Percentiles rank a stretch among this genome's conserved stretches.
Evolutionary conservation across 176 grass and related monocot species (phyloP).

Genomic region (Carex parvula): DNA sequence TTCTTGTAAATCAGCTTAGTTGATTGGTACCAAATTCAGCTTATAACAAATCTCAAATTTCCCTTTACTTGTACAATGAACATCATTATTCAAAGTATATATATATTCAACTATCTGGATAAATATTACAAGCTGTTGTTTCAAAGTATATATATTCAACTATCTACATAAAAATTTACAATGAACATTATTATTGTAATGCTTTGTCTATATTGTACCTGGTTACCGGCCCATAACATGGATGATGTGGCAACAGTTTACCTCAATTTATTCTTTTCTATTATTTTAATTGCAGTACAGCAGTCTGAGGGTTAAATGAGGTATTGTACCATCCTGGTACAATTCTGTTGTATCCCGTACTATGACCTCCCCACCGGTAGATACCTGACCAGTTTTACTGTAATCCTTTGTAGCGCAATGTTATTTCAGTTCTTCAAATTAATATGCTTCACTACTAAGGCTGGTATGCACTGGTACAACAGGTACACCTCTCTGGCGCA

Average conservation of each 20-base stretch:
- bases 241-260: background rate
- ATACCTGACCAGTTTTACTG: background rate
- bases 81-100: background rate
- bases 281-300: background rate
- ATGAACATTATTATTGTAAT: constrained; percentile 1
- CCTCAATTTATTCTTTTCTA: background rate
- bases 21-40: background rate
- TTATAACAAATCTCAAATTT: constrained; percentile 1
- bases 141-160: background rate
- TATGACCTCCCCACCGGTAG: background rate
- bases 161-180: background rate
- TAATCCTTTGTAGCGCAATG: background rate
- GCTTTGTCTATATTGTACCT: background rate
- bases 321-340: background rate
- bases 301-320: background rate
- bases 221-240: background rate
- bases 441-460: constrained; percentile 13
- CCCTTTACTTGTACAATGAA: background rate
- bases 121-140: background rate
- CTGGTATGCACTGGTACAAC: constrained; percentile 19
- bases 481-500: constrained; percentile 98
- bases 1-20: background rate
- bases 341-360: background rate
- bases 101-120: background rate
- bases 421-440: background rate